Percentiles rank a stretch among this genome's conserved stretches.
phyloP scores from a whole-genome alignment of 2,329 filamentous ascomycete genomes.

The Falciphora oryzae region DNA sequence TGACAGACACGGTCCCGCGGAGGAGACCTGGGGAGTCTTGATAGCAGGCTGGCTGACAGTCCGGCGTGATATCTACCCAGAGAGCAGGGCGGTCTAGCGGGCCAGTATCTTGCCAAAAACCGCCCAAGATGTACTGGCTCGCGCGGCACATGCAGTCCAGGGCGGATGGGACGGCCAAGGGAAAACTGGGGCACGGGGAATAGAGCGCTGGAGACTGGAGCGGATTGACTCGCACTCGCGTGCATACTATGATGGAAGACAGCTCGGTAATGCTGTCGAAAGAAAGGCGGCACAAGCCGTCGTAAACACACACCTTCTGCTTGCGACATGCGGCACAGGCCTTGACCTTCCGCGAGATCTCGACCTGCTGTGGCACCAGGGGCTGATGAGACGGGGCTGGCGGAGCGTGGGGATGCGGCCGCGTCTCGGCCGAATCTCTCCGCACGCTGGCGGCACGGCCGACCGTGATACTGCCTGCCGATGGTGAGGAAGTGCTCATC shows the following conservation, averaged over 20 bases:
- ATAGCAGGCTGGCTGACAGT: background rate
- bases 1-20: background rate
- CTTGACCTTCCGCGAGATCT: constrained; percentile 34
- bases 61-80: too few species aligned
- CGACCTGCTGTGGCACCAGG: constrained; percentile 5
- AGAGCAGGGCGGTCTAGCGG: background rate
- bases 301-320: constrained; percentile 27
- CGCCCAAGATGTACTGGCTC: background rate
- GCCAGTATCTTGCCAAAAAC: too few species aligned
- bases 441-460: constrained; percentile 1
- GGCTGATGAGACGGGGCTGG: background rate
- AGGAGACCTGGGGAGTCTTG: background rate
- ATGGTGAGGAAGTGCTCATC: background rate
- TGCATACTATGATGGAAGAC: background rate
- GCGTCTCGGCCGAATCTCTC: constrained; percentile 4
- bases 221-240: background rate
- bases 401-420: background rate
- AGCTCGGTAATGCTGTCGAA: background rate
- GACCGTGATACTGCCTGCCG: constrained; percentile 2
- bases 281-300: background rate
- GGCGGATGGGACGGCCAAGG: background rate
- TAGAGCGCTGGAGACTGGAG: background rate
- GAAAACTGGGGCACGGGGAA: background rate
- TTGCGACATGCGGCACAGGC: constrained; percentile 35
- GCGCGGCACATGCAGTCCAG: background rate